Base-by-base conservation (phyloP, 2,329 filamentous ascomycete genomes). In the Xenoacremonium recifei region DNA sequence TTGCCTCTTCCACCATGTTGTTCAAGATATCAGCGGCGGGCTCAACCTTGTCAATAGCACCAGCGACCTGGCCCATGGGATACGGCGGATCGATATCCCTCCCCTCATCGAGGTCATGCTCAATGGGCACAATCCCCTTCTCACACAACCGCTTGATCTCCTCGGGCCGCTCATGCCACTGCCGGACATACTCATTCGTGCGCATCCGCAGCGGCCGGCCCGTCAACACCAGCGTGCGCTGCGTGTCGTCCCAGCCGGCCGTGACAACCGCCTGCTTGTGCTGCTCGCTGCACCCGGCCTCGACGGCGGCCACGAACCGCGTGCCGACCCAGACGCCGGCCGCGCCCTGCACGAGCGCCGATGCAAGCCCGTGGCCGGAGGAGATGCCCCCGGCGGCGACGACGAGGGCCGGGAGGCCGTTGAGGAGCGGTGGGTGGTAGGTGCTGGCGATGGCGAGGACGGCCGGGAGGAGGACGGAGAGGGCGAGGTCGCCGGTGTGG, bases 271-370 rank as follows among this genome's bases (percentile, higher is more conserved):
- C 85, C 54, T 85, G 73, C 71, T 96, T 96, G 67, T 96, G 91
- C 70, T 83, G 72, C 54, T 85, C 76, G 62, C 84, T 87, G 58
- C 89, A 91, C 13, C 84, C 85, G 1, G 90, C 90, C 70, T 96
- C 92, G 23, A 73, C 75, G 7, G 80, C 82, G 2, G 92, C 91
- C 13, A 96, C 89, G 65, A 96, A 96, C 16, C 92, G 76, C 46
- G 92, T 96, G 20, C 92, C 92, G 1, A 97, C 91, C 92, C 92
- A 97, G 2, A 95, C 92, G 10, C 88, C 92, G 4, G 78, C 75
- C 2, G 91, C 92, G 13, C 92, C 92, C 60, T 93, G 86, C 82
- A 95, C 92, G 63, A 97, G 70, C 47, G 82, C 84, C 44, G 82
- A 82, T 1, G 92, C 92, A 42, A 97, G 71, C 39, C 85, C 84